Conservation (phyloP, 2,329 filamentous ascomycete genomes). For the Massarina eburnea region DNA sequence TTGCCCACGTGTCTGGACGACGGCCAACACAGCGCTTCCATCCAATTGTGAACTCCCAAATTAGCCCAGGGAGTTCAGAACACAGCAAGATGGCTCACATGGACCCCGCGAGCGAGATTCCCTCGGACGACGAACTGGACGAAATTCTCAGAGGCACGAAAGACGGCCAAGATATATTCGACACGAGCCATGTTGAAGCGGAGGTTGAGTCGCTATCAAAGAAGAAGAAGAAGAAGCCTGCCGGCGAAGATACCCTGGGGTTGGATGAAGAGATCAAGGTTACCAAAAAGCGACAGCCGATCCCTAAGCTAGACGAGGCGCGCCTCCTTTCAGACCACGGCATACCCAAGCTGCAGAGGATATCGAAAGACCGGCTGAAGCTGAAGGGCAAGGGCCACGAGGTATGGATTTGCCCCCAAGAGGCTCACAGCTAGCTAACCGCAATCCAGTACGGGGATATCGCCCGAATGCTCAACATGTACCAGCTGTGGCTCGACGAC, state of each 20-base stretch:
- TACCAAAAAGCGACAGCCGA: conserved; percentile 72
- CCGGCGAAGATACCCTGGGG: conserved; percentile 60
- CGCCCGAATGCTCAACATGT: conserved; percentile 78
- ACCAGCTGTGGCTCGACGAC: conserved; percentile 96
- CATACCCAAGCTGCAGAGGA: conserved; percentile 76
- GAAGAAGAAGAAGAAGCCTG: conserved; percentile 16
- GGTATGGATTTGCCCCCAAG: conserved; percentile 47
- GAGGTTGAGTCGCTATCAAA: conserved; percentile 8
- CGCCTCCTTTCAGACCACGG: conserved; percentile 80
- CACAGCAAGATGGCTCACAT: conserved; percentile 22
- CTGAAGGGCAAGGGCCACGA: conserved; percentile 95
- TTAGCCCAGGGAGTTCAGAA: too few relatives aligned
- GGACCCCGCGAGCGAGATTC: conserved; percentile 16
- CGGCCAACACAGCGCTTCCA: too few relatives aligned
- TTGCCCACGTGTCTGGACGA: too few relatives aligned
- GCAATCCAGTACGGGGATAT: conserved; percentile 74
- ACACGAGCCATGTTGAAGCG: conserved; percentile 31
- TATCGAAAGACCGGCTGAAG: conserved; percentile 68
- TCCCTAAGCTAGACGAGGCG: conserved; percentile 83
- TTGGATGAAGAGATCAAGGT: conserved; percentile 87
- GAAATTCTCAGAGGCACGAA: conserved; percentile 78
- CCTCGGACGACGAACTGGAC: conserved; percentile 56
- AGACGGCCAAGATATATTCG: conserved; percentile 53
- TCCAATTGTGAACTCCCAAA: too few relatives aligned
- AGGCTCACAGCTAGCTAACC: conserved; percentile 11